Percentiles rank a stretch among this genome's conserved stretches.
Evolutionary conservation across 768 basidiomycete genomes (phyloP).

Genomic region (Lactarius deliciosus): DNA sequence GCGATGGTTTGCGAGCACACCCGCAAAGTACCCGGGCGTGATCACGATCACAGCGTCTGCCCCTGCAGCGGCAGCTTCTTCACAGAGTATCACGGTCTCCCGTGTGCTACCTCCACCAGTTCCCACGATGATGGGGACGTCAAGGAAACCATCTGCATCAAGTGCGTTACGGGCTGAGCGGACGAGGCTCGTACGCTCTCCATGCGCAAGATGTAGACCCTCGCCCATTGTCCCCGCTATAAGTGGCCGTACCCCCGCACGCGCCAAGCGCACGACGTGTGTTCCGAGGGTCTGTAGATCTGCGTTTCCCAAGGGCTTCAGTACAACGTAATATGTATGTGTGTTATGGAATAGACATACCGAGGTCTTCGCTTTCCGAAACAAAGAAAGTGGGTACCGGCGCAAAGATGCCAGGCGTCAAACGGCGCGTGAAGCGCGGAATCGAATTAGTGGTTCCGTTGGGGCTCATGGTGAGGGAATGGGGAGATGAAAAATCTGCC

Average conservation of each 20-base stretch:
- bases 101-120: slow-evolving; percentile 83
- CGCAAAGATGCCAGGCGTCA: slow-evolving; percentile 77
- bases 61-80: slow-evolving; percentile 78
- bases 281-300: slow-evolving; percentile 68
- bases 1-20: slow-evolving; percentile 59
- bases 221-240: slow-evolving; percentile 86
- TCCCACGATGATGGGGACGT: slow-evolving; percentile 74
- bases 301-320: slow-evolving; percentile 29
- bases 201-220: slow-evolving; percentile 67
- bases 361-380: slow-evolving; percentile 74
- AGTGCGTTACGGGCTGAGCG: slow-evolving; percentile 66
- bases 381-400: slow-evolving; percentile 88
- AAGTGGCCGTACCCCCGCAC: slow-evolving; percentile 68
- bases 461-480: slow-evolving; percentile 41
- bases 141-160: slow-evolving; percentile 57
- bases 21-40: slow-evolving; percentile 83
- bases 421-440: slow-evolving; percentile 45
- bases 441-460: slow-evolving; percentile 34
- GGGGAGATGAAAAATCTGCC: slow-evolving; percentile 6
- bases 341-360: slow-evolving; percentile 43
- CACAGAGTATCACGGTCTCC: slow-evolving; percentile 72
- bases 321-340: background rate
- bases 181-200: slow-evolving; percentile 66
- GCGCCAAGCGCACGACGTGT: slow-evolving; percentile 64
- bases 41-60: slow-evolving; percentile 89